Percentiles rank a stretch among this genome's conserved stretches.
These are phyloP conservation scores for Suhomyces vadensis DNA, from an alignment of 805 yeast species.

Conservation along the genomic window DNA sequence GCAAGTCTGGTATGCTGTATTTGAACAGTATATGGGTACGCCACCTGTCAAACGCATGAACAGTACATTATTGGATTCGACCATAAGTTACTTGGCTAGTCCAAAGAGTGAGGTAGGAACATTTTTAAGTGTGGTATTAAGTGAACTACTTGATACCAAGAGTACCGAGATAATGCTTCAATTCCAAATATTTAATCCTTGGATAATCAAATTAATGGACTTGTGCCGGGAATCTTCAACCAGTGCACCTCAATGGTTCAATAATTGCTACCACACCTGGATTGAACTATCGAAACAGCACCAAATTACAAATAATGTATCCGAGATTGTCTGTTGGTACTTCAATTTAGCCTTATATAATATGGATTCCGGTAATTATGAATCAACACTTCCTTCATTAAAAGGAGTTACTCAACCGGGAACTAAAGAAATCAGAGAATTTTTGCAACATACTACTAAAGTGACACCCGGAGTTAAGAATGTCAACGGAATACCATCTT, in stretches of 20 bases:
- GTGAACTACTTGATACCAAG: slow-evolving; percentile 1
- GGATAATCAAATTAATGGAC: slow-evolving; percentile 24
- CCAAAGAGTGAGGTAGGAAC: background rate
- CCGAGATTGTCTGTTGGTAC: slow-evolving; percentile 21
- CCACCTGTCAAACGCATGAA: slow-evolving; percentile 1
- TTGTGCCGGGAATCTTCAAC: background rate
- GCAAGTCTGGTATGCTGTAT: slow-evolving; percentile 17
- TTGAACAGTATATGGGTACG: slow-evolving; percentile 14
- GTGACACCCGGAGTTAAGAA: slow-evolving; percentile 7
- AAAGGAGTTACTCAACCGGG: slow-evolving; percentile 9
- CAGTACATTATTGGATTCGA: slow-evolving; percentile 1
- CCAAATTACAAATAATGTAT: background rate
- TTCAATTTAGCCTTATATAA: slow-evolving; percentile 16
- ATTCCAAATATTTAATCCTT: slow-evolving; percentile 37
- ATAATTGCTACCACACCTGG: slow-evolving; percentile 24
- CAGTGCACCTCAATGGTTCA: background rate
- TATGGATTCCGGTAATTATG: slow-evolving; percentile 7
- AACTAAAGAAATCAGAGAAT: background rate
- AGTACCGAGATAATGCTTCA: slow-evolving; percentile 24
- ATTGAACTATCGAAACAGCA: background rate
- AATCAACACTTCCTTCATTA: slow-evolving; percentile 15
- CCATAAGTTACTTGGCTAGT: background rate
- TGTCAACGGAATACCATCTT: slow-evolving; percentile 43
- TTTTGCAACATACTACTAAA: background rate
- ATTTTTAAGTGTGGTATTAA: background rate